These are phyloP conservation scores for Cornus controversa DNA, from an alignment of 148 eudicot species.

Conservation along the genomic window DNA sequence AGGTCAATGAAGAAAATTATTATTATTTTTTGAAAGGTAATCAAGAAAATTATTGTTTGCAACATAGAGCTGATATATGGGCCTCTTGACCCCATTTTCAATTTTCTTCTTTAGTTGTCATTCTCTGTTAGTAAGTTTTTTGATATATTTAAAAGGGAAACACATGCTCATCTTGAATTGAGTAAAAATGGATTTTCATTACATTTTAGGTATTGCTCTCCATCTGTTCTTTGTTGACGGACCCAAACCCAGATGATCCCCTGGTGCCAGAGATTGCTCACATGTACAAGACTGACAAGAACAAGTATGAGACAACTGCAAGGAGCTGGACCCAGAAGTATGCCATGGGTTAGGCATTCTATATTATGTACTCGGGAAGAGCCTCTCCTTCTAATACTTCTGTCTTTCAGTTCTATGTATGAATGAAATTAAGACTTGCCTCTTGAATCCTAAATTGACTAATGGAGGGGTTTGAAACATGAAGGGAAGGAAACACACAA, in stretches of 20 bases:
- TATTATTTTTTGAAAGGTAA: too few relatives aligned
- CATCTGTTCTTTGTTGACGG: conserved; percentile 82
- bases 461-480: background rate
- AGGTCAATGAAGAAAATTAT: background rate
- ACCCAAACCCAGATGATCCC: conserved; percentile 90
- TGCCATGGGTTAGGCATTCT: conserved; percentile 64
- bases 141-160: background rate
- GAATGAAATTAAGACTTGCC: conserved; percentile 3
- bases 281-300: conserved; percentile 87
- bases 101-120: background rate
- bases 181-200: background rate
- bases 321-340: conserved; percentile 98
- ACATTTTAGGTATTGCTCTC: conserved; percentile 72
- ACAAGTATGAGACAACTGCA: conserved; percentile 82
- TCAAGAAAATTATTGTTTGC: background rate
- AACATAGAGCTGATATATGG: background rate
- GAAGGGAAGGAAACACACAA: conserved; percentile 4
- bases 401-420: conserved; percentile 16
- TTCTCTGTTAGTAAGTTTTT: background rate
- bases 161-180: background rate
- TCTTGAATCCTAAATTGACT: conserved; percentile 9
- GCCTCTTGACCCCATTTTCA: background rate
- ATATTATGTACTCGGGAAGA: conserved; percentile 17
- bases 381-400: conserved; percentile 4
- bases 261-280: conserved; percentile 93